These are phyloP conservation scores for Aspergillus floridensis DNA, from an alignment of 2,329 filamentous ascomycete genomes.

Conservation along the genomic window DNA sequence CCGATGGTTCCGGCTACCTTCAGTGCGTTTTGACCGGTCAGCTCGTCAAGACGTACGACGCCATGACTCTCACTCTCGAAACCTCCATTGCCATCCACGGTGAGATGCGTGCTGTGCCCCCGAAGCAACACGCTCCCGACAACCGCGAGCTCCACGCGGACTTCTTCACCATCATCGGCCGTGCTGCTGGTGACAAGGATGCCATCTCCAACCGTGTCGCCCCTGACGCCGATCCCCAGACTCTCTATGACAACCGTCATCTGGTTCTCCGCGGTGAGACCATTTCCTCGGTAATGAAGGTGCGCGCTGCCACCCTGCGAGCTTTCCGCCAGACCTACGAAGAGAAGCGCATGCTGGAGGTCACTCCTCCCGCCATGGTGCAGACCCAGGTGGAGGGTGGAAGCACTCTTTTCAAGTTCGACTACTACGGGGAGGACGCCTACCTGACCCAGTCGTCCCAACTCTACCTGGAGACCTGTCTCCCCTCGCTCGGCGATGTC, in stretches of 20 bases:
- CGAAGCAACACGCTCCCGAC: conserved; percentile 74
- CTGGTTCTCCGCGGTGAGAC: conserved; percentile 81
- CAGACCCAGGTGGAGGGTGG: conserved; percentile 95
- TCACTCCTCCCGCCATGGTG: conserved; percentile 84
- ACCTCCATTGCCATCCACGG: conserved; percentile 83
- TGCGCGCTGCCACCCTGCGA: conserved; percentile 75
- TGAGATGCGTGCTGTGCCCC: conserved; percentile 77
- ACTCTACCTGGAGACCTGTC: conserved; percentile 91
- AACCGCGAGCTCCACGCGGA: conserved; percentile 87
- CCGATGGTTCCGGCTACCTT: conserved; percentile 79
- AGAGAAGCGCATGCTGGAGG: conserved; percentile 74
- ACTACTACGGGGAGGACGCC: conserved; percentile 85
- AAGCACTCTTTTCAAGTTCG: conserved; percentile 82
- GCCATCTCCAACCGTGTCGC: conserved; percentile 83
- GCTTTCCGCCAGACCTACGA: conserved; percentile 79
- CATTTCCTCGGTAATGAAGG: conserved; percentile 80
- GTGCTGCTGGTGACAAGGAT: conserved; percentile 81
- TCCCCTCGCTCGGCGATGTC: conserved; percentile 87
- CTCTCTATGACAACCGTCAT: conserved; percentile 78
- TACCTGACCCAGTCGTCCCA: conserved; percentile 97
- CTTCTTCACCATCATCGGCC: conserved; percentile 76
- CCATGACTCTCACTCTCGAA: conserved; percentile 78
- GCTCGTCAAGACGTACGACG: conserved; percentile 88
- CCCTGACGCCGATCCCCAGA: conserved; percentile 66
- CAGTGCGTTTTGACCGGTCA: conserved; percentile 81